These are phyloP conservation scores for Chenopodium berlandieri DNA, from an alignment of 148 eudicot species.

Conservation along the genomic window DNA sequence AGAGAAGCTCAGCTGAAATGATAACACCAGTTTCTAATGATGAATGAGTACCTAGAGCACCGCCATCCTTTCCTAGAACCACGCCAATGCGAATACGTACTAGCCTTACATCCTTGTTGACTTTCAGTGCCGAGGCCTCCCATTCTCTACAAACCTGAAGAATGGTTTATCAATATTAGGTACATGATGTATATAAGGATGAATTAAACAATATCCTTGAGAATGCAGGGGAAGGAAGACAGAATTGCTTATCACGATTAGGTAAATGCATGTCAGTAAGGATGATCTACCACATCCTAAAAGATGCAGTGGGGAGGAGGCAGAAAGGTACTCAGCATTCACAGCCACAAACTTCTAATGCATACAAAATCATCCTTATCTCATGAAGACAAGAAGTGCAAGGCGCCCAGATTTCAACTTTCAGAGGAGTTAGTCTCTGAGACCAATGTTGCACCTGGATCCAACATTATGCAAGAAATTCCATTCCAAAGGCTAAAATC, in stretches of 20 bases:
- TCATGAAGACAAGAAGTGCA: background rate
- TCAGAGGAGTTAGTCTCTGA: no score
- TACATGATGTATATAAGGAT: background rate
- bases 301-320: background rate
- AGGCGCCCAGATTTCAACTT: background rate
- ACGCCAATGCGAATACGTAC: constrained; percentile 86
- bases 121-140: constrained; percentile 80
- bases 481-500: background rate
- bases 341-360: background rate
- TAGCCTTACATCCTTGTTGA: constrained; percentile 73
- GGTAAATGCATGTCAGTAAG: no score
- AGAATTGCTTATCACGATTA: no score
- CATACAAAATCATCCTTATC: background rate
- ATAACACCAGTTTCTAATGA: background rate
- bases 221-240: background rate
- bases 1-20: background rate
- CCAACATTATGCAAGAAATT: no score
- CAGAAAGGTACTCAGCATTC: background rate
- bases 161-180: constrained; percentile 1
- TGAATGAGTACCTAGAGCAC: constrained; percentile 71
- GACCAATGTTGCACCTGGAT: no score
- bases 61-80: constrained; percentile 98
- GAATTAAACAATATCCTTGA: background rate
- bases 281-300: no score
- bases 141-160: constrained; percentile 95